These are phyloP conservation scores for Suhomyces panamericanus DNA, from an alignment of 1,139 yeast genomes.

Conservation along the genomic window DNA sequence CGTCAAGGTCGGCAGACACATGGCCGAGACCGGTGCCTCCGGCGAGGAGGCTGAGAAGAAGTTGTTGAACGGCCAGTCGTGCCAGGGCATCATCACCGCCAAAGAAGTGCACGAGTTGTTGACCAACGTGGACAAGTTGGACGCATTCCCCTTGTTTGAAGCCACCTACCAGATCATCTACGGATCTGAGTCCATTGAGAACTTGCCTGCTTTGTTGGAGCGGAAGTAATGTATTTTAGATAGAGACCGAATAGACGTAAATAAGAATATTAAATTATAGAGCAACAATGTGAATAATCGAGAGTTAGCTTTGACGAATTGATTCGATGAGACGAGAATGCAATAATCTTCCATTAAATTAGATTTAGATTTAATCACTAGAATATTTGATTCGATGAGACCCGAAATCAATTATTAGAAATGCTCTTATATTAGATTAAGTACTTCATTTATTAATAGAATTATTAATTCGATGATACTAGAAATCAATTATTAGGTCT, in stretches of 20 bases:
- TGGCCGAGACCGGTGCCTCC: constrained; percentile 47
- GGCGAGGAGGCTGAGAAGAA: constrained; percentile 47
- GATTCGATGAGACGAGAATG: too few species aligned
- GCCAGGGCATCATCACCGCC: constrained; percentile 51
- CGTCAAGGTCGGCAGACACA: constrained; percentile 48
- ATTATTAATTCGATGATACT: too few species aligned
- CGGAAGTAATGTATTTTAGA: constrained; percentile 7
- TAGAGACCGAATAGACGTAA: constrained; percentile 6
- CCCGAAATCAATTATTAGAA: too few species aligned
- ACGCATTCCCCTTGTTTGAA: constrained; percentile 49
- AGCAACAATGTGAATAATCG: too few species aligned
- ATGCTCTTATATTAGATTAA: too few species aligned
- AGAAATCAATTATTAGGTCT: too few species aligned
- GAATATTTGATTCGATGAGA: too few species aligned
- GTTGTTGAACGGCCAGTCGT: constrained; percentile 51
- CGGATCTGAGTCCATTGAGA: constrained; percentile 44
- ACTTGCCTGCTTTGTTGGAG: constrained; percentile 43
- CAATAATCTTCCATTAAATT: too few species aligned
- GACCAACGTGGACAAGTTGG: constrained; percentile 30
- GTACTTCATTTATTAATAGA: too few species aligned
- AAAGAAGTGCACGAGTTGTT: constrained; percentile 51
- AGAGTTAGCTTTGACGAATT: too few species aligned
- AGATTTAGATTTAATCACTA: too few species aligned
- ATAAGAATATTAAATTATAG: too few species aligned
- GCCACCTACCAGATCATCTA: constrained; percentile 49